These are phyloP conservation scores for Dentipellis fragilis DNA, from an alignment of 768 basidiomycete species.

Conservation along the genomic window DNA sequence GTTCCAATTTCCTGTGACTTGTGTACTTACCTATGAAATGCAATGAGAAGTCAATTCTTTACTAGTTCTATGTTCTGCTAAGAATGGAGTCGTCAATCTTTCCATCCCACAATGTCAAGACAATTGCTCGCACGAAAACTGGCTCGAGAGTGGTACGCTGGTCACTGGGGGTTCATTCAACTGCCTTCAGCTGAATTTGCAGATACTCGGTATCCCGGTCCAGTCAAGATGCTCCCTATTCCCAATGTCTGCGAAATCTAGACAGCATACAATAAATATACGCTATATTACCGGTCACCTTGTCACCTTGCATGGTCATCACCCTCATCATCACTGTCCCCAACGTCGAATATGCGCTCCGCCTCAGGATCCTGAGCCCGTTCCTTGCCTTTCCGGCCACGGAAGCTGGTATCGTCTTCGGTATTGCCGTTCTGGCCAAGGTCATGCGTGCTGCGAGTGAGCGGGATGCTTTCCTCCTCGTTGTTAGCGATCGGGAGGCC, in stretches of 20 bases:
- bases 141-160: no score
- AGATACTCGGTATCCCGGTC: no score
- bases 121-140: no score
- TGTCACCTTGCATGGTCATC: background rate
- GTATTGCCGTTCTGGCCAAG: conserved; percentile 15
- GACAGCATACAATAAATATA: background rate
- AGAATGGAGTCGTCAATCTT: no score
- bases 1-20: background rate
- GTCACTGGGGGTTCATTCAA: no score
- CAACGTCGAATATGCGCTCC: conserved; percentile 34
- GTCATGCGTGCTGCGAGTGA: conserved; percentile 30
- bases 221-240: no score
- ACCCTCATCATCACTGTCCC: conserved; percentile 33
- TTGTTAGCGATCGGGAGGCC: conserved; percentile 29
- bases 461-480: conserved; percentile 62
- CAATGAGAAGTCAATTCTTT: background rate
- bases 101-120: no score
- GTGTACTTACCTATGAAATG: background rate
- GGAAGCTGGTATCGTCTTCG: conserved; percentile 6
- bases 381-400: conserved; percentile 26
- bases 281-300: background rate
- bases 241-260: background rate
- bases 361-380: conserved; percentile 18
- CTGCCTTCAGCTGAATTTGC: no score
- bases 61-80: background rate